phyloP scores from a whole-genome alignment of 306 rosid genomes.

The Hippophae tibetana region DNA sequence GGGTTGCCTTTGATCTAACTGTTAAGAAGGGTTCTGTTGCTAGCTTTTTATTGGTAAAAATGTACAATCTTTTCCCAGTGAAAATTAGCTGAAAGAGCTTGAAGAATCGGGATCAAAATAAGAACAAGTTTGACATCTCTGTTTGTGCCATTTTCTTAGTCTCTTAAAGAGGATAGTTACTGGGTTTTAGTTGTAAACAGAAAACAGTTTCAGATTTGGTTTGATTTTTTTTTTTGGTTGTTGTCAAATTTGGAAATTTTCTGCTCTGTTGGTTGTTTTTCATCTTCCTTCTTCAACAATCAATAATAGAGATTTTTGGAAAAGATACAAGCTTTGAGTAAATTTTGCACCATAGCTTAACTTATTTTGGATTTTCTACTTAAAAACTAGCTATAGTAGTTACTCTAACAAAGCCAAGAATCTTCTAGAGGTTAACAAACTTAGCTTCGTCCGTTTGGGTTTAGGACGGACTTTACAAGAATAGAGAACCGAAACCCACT shows the following conservation, averaged over 20 bases:
- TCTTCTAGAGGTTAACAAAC: constrained; percentile 18
- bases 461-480: constrained; percentile 31
- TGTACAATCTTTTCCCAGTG: neutral
- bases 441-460: constrained; percentile 13
- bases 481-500: constrained; percentile 17
- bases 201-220: no score
- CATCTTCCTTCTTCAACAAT: constrained; percentile 8
- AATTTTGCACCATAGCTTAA: constrained; percentile 1
- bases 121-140: neutral
- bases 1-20: constrained; percentile 16
- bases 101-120: neutral
- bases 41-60: neutral
- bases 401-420: constrained; percentile 10
- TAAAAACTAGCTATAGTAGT: constrained; percentile 13
- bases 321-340: constrained; percentile 16
- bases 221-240: no score
- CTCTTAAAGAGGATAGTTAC: no score
- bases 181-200: no score
- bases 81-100: neutral
- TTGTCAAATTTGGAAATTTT: neutral
- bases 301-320: constrained; percentile 16
- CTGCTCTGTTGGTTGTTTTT: neutral
- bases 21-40: constrained; percentile 8
- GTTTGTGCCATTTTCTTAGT: neutral
- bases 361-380: constrained; percentile 21